Conservation (phyloP, 2,329 filamentous ascomycete species). For the Amphichorda felina region DNA sequence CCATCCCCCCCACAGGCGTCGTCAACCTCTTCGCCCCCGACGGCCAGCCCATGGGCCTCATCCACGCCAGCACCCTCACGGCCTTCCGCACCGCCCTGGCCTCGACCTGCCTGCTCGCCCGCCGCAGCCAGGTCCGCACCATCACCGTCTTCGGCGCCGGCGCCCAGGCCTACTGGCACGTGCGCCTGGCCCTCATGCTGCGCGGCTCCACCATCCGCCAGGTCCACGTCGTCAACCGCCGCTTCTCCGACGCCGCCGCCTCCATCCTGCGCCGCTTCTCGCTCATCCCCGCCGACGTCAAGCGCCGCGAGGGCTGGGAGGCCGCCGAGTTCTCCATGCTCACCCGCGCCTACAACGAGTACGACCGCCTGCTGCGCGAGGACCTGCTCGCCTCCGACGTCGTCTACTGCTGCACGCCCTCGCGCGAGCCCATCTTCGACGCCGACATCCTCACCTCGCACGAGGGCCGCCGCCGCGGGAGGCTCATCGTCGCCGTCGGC, state of each 20-base stretch:
- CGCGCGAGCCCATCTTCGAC: conserved; percentile 64
- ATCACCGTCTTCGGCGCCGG: conserved; percentile 80
- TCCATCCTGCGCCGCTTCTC: conserved; percentile 37
- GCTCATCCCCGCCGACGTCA: conserved; percentile 26
- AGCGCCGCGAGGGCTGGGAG: conserved; percentile 48
- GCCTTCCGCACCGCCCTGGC: conserved; percentile 71
- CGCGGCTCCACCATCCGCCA: conserved; percentile 59
- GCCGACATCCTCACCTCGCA: conserved; percentile 56
- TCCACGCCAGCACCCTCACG: conserved; percentile 65
- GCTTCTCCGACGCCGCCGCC: conserved; percentile 47
- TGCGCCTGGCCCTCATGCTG: conserved; percentile 70
- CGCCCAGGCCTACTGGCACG: conserved; percentile 89
- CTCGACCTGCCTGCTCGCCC: conserved; percentile 52
- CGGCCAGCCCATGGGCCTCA: conserved; percentile 52
- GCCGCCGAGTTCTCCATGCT: conserved; percentile 55
- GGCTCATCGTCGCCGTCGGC: conserved; percentile 63
- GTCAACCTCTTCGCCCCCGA: conserved; percentile 55
- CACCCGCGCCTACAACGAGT: conserved; percentile 61
- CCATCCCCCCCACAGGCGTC: conserved; percentile 47
- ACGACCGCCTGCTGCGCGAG: conserved; percentile 52
- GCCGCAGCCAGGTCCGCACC: conserved; percentile 59
- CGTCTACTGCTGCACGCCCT: conserved; percentile 83
- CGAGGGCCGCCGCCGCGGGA: conserved; percentile 57
- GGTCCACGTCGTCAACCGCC: conserved; percentile 73
- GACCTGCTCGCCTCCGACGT: conserved; percentile 63